Conservation (phyloP, 495 filamentous ascomycete genomes). For the Geoglossum glabrum region DNA sequence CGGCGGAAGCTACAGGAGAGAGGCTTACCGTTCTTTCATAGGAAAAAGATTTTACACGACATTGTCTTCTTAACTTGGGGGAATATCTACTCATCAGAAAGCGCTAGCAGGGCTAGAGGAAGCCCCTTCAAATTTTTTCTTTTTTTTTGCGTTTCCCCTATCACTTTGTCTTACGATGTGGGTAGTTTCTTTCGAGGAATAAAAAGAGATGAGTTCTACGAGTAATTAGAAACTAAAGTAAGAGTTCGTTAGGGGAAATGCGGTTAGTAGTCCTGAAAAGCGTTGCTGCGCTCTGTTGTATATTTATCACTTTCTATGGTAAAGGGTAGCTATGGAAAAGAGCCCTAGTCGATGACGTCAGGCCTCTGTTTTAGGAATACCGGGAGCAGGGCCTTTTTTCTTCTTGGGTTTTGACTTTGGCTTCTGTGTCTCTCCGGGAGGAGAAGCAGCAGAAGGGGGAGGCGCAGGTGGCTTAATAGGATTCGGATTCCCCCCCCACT, state of each 20-base stretch:
- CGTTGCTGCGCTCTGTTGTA: no score
- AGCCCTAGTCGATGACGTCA: neutral
- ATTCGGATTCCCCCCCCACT: constrained; percentile 47
- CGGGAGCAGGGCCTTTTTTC: neutral
- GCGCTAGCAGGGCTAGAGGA: no score
- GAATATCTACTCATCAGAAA: neutral
- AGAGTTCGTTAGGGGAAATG: no score
- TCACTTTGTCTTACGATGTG: neutral
- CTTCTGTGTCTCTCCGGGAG: neutral
- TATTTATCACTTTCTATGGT: no score
- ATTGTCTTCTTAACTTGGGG: neutral
- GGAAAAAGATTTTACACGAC: neutral
- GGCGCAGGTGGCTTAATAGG: neutral
- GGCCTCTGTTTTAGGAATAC: neutral
- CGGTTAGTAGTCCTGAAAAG: no score
- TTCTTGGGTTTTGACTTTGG: neutral
- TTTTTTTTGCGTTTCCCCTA: neutral
- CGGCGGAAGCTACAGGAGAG: neutral
- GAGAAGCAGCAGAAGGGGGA: neutral
- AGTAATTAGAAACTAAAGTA: no score
- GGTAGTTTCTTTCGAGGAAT: neutral
- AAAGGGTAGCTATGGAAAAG: no score
- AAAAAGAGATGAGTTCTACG: no score
- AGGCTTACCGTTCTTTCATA: neutral
- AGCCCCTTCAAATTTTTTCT: neutral